These are phyloP conservation scores for Protomyces arabidopsidicola DNA, from an alignment of 1,139 yeast genomes.

Conservation along the genomic window DNA sequence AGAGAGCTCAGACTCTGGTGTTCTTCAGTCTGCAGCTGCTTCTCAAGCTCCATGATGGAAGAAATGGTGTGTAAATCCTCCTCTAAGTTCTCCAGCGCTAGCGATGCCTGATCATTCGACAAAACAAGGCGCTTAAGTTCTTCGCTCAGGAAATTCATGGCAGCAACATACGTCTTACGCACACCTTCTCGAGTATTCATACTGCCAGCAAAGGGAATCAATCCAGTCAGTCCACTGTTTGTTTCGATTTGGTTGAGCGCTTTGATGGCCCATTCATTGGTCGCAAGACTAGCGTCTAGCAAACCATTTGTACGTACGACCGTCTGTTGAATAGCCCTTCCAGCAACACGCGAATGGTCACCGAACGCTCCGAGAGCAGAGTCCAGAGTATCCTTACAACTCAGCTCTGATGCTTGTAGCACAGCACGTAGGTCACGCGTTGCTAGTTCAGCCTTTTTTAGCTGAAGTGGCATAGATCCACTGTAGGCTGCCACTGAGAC, in stretches of 20 bases:
- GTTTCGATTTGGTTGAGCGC: constrained; percentile 9
- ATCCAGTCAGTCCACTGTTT: constrained; percentile 1
- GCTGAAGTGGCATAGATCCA: constrained; percentile 15
- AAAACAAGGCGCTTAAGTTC: constrained; percentile 10
- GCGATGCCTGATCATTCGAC: constrained; percentile 8
- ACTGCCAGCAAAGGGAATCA: constrained; percentile 11
- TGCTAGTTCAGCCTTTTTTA: constrained; percentile 22
- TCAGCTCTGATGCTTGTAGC: constrained; percentile 8
- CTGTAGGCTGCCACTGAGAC: constrained; percentile 8
- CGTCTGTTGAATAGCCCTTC: constrained; percentile 15
- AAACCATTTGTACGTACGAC: constrained; percentile 17
- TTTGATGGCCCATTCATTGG: constrained; percentile 19
- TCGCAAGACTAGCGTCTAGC: constrained; percentile 19
- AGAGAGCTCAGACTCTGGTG: constrained; percentile 11
- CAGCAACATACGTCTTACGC: constrained; percentile 13
- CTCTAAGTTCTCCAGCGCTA: constrained; percentile 3
- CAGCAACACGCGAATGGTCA: constrained; percentile 12
- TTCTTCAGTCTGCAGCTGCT: constrained; percentile 7
- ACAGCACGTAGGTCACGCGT: constrained; percentile 14
- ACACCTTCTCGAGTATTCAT: constrained; percentile 9
- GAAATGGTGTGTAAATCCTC: constrained; percentile 13
- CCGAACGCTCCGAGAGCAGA: constrained; percentile 15
- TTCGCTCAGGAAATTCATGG: constrained; percentile 14
- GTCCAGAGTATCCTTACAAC: constrained; percentile 16
- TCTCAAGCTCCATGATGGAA: constrained; percentile 16